These are phyloP conservation scores for Cladosporium cucumerinum DNA, from an alignment of 2,329 filamentous ascomycete species.

Conservation along the genomic window DNA sequence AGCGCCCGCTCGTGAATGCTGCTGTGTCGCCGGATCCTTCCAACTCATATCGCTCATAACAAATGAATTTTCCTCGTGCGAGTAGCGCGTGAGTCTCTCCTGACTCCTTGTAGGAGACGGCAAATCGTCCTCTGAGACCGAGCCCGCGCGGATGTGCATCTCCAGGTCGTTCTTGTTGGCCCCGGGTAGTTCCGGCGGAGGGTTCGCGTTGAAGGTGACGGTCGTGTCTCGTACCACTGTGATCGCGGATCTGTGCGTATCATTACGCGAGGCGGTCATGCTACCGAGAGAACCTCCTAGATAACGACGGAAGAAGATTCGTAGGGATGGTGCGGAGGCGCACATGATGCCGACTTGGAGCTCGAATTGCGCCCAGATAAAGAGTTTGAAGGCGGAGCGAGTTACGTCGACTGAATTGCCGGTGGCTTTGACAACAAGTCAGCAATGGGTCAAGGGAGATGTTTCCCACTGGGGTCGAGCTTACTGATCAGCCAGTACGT, in stretches of 20 bases:
- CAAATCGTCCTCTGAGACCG: not conserved
- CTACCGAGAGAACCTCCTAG: constrained; percentile 11
- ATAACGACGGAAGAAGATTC: constrained; percentile 22
- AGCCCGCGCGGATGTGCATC: not conserved
- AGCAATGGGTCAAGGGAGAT: constrained; percentile 3
- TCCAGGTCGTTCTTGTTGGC: not conserved
- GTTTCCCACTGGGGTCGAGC: not conserved
- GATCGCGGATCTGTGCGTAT: not conserved
- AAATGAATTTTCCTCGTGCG: constrained; percentile 6
- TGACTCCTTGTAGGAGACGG: not conserved
- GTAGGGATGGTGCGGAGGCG: constrained; percentile 29
- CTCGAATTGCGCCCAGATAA: constrained; percentile 29
- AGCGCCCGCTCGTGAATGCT: not conserved
- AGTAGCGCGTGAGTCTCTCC: constrained; percentile 4
- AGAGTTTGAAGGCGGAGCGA: constrained; percentile 30
- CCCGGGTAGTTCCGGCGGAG: not conserved
- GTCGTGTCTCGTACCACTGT: constrained; percentile 7
- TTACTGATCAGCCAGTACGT: constrained; percentile 36
- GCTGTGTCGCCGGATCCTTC: not conserved
- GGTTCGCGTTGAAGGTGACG: not conserved
- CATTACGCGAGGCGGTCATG: not conserved
- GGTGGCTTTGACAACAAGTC: constrained; percentile 18
- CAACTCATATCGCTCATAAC: constrained; percentile 6
- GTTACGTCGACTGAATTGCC: constrained; percentile 13
- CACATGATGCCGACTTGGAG: constrained; percentile 29